Evolutionary conservation across 2,329 filamentous ascomycete genomes (phyloP).

Genomic region (Sclerotinia nivalis): DNA sequence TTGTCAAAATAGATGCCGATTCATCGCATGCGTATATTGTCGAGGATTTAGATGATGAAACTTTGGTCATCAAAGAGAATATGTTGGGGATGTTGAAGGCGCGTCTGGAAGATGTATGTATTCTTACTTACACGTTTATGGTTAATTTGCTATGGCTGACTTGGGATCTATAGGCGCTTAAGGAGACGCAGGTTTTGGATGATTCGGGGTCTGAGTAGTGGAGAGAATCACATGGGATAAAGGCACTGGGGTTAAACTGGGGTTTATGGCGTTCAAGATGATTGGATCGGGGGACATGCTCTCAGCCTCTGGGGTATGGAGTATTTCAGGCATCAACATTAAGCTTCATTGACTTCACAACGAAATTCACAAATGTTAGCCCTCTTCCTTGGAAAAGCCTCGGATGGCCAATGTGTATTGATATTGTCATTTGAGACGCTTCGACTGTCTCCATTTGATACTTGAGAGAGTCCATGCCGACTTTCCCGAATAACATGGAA

Average conservation of each 20-base stretch:
- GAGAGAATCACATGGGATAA: not conserved
- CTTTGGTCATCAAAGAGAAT: slow-evolving; percentile 72
- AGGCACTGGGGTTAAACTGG: not conserved
- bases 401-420: not conserved
- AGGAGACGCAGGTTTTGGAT: slow-evolving; percentile 38
- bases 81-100: slow-evolving; percentile 68
- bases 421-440: not conserved
- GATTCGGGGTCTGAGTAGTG: slow-evolving; percentile 24
- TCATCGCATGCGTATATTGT: slow-evolving; percentile 71
- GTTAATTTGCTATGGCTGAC: slow-evolving; percentile 21
- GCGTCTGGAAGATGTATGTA: slow-evolving; percentile 65
- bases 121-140: slow-evolving; percentile 25
- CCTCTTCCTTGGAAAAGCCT: not conserved
- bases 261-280: not conserved
- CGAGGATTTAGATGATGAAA: slow-evolving; percentile 76
- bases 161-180: slow-evolving; percentile 33
- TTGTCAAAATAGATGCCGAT: slow-evolving; percentile 71
- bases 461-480: not conserved
- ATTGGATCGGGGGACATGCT: not conserved
- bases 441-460: not conserved
- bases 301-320: not conserved
- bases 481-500: not conserved
- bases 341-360: not conserved
- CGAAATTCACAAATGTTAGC: not conserved
- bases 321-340: not conserved